Base-by-base conservation (phyloP, 2,329 filamentous ascomycete species). In the Trichoderma sp. region DNA sequence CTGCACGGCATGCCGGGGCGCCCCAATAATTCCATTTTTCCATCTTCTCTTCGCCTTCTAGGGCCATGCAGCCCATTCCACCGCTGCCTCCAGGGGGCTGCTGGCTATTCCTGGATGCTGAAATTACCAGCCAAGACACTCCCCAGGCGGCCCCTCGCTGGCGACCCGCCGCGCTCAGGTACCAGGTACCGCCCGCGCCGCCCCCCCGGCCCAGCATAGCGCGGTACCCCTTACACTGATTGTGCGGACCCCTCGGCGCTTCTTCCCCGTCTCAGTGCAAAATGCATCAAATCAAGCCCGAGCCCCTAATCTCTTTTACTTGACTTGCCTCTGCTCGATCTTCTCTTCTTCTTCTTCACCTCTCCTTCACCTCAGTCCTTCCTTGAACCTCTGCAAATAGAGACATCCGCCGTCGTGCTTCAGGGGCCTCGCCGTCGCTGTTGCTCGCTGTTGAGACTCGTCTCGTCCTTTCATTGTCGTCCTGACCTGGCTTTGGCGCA, bases 381-480 rank as follows among this genome's bases (percentile, higher is more conserved):
- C 59, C 52, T 59, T 69, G 54, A 58, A 63, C 46, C 49, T 59
- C 39, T 59, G 26, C 52, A 56, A 58, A 51, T 43, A 52, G 67
- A 69, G 67, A 69, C 67, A n/a, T 34, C 37, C 56, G 56, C 55
- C 51, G 30, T 59, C 58, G 66, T 46, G 51, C 28, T 55, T n/a
- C 58, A 68, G 66, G 58, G 58, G 66, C 66, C 58, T 52, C 61
- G 34, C 59, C 51, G 66, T 68, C 66, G 63, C 66, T 55, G 66
- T 43, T 51, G 37, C 59, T 49, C 49, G 58, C 51, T 55, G 66
- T 43, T 63, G 58, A 52, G 63, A 58, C 51, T 68, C 49, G 68
- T 69, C 68, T 66, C 68, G 68, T 67, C 68, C 68, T 55, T 59
- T 68, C 66, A 61, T 52, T 69, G 32, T 67, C 58, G 18, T 14